phyloP scores from a whole-genome alignment of 1,139 yeast species.

The Debaryomyces psychrophilus region DNA sequence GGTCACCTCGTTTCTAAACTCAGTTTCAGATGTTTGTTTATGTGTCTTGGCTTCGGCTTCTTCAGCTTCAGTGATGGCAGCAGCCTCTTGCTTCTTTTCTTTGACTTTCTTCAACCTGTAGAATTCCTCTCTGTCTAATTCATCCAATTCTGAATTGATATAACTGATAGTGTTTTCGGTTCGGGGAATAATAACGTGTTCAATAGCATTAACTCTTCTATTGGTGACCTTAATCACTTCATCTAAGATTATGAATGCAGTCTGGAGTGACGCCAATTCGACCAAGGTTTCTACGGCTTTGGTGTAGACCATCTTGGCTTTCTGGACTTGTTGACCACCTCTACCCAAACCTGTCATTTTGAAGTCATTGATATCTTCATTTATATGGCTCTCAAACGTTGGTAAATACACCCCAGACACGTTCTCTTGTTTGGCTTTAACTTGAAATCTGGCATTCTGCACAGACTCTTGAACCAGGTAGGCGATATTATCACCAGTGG shows the following conservation, averaged over 20 bases:
- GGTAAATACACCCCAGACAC: slow-evolving; percentile 96
- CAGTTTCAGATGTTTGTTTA: slow-evolving; percentile 1
- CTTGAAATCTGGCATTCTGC: slow-evolving; percentile 85
- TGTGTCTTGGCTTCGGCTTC: slow-evolving; percentile 24
- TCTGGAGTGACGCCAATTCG: slow-evolving; percentile 90
- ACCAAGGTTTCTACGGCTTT: slow-evolving; percentile 96
- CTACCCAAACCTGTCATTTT: slow-evolving; percentile 95
- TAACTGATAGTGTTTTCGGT: slow-evolving; percentile 93
- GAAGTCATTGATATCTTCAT: slow-evolving; percentile 87
- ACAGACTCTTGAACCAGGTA: slow-evolving; percentile 96
- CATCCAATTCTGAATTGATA: slow-evolving; percentile 95
- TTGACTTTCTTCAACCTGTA: slow-evolving; percentile 95
- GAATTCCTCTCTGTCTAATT: slow-evolving; percentile 96
- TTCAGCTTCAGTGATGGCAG: slow-evolving; percentile 65
- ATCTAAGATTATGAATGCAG: slow-evolving; percentile 94
- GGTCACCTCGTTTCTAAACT: slow-evolving; percentile 26
- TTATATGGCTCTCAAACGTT: slow-evolving; percentile 82
- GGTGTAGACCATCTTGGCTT: slow-evolving; percentile 89
- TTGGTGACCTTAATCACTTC: slow-evolving; percentile 97
- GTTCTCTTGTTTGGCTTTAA: slow-evolving; percentile 90
- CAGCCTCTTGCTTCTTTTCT: slow-evolving; percentile 87
- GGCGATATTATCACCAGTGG: slow-evolving; percentile 93
- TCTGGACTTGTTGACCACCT: slow-evolving; percentile 98
- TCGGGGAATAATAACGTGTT: slow-evolving; percentile 96
- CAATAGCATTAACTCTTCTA: slow-evolving; percentile 98